Evolutionary conservation across 2,329 filamentous ascomycete genomes (phyloP), one percentile per base, ranked within the genome.

Genomic region (Hawksworthiomyces lignivorus): DNA sequence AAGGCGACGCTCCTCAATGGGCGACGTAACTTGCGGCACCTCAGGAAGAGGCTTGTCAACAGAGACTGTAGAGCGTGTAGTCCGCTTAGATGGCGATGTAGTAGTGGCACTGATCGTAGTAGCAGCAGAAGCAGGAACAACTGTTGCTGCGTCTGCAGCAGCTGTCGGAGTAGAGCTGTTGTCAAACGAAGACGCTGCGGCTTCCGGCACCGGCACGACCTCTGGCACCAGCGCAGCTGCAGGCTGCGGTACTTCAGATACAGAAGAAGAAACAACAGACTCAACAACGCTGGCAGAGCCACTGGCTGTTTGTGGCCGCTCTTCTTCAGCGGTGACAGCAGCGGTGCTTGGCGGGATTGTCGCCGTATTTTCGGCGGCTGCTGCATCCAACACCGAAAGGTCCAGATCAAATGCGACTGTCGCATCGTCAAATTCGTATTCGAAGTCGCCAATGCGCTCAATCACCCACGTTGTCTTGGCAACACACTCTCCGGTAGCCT

Each of bases 401-500:
- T 80, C 74, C 39, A 82, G 70, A 7, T 71, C 73, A 20, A 84
- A 62, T 22, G 69, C 55, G 24, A 43, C 62, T 48, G 56, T 61
- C 15, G 64, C 65, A 28, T 65, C 57, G 50, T 84, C 78, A 41
- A 85, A 70, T 58, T 94, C 87, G 51, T 89, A 79, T 60, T 95
- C 88, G 50, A 95, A 94, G 60, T 95, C 89, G 17, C 89, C 88
- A 49, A 92, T 87, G 47, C 84, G 76, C 62, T 95, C 88, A 44
- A 98, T 83, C 33, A 94, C 80, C 57, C 78, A 73, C 54, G 87
- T 87, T 10, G 89, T 84, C 63, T 89, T 90, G 7, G 84, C 82
- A 17, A 95, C 84, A 60, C 90, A 96, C 52, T 95, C 88, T 30
- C 90, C 90, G 33, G 89, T 88, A 18, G 87, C 84, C 52, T 87